Base-by-base conservation (phyloP, 208 protist species). In the Leishmania aethiopica region DNA sequence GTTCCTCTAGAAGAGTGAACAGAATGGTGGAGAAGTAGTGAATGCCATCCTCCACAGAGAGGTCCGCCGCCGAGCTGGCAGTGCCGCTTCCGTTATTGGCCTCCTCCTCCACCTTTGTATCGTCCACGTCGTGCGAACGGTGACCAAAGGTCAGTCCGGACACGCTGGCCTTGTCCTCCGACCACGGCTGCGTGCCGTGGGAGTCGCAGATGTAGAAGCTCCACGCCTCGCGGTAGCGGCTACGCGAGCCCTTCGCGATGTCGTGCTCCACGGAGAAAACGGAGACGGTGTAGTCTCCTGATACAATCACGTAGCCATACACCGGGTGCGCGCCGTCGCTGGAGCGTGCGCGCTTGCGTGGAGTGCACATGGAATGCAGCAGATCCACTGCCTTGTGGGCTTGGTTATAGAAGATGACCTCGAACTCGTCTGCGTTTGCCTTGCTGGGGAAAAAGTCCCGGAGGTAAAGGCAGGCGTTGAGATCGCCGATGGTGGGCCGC, bases 261-360 rank as follows among this genome's bases (percentile, higher is more conserved):
- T 92, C 90, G 85, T 96, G 94, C 25, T 84, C 75, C 1, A 96
- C 87, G 15, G 92, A 86, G 59, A 96, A 96, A 73, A 97, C 90
- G 40, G 93, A 96, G 3, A 97, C 85, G 22, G 95, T 96, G 83
- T 97, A 97, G 64, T 97, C 93, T 1, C 95, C 95, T 13, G 95
- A 96, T 0, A 96, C 95, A 82, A 97, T 95, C 19, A 97, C 89
- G 79, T 97, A 97, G 67, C 95, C 95, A 77, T 94, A 96, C 3
- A 93, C 87, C 2, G 91, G 88, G 35, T 71, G 73, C 37, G 60
- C 45, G 75, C 59, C 74, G 37, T 78, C 82, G 60, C 73, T 75
- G 67, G 78, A 45, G 25, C 70, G 62, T 15, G 55, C 51, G 53
- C 85, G 82, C 60, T 67, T 81, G 32, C 80, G 77, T 2, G 76